Conservation (phyloP, 345 rosid species). For the Bruguiera parviflora region DNA sequence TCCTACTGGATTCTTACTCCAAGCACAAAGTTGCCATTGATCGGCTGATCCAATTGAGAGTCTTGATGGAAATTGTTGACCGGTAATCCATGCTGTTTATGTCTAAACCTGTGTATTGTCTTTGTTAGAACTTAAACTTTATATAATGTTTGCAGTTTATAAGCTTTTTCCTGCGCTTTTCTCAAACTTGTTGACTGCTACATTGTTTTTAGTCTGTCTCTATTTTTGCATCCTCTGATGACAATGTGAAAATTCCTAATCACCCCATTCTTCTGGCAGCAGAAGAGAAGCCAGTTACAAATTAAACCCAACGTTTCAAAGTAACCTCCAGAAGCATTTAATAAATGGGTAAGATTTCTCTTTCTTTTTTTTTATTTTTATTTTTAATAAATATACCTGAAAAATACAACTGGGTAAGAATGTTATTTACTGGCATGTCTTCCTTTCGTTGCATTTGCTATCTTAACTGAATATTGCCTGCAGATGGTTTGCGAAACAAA, state of each 20-base stretch:
- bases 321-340: slow-evolving; percentile 68
- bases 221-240: background rate
- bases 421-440: background rate
- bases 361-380: too few species aligned
- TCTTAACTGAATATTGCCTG: background rate
- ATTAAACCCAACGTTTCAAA: slow-evolving; percentile 74
- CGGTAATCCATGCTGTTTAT: slow-evolving; percentile 29
- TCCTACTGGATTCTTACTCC: slow-evolving; percentile 60
- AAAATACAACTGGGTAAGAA: too few species aligned
- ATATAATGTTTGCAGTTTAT: background rate
- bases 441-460: background rate
- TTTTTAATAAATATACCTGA: too few species aligned
- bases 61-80: slow-evolving; percentile 49
- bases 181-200: background rate
- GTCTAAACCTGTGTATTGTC: background rate
- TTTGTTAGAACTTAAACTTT: background rate
- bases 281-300: slow-evolving; percentile 58
- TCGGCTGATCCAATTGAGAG: slow-evolving; percentile 64
- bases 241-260: background rate
- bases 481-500: background rate
- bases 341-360: slow-evolving; percentile 52
- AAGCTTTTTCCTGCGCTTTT: too few species aligned
- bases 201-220: background rate
- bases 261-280: slow-evolving; percentile 37
- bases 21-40: slow-evolving; percentile 86